phyloP scores from a whole-genome alignment of 208 protist genomes.

The Phytomonas francai region DNA sequence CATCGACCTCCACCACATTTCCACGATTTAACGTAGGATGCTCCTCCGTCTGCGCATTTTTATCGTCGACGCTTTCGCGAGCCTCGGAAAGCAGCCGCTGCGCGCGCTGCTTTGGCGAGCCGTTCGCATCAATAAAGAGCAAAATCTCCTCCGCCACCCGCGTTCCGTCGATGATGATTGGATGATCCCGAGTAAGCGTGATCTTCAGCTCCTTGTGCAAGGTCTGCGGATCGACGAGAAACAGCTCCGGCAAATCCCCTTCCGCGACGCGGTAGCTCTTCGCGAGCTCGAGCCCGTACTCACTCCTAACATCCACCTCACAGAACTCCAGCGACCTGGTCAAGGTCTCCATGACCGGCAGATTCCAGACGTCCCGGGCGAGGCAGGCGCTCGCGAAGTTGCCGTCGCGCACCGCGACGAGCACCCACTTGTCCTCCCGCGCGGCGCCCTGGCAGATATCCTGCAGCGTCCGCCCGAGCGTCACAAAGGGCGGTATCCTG shows the following conservation, averaged over 20 bases:
- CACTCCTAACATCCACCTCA: constrained; percentile 37
- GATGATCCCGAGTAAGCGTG: constrained; percentile 13
- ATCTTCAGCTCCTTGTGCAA: constrained; percentile 33
- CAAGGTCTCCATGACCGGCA: constrained; percentile 25
- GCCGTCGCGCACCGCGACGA: constrained; percentile 42
- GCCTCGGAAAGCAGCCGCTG: background rate
- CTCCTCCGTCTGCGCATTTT: constrained; percentile 2
- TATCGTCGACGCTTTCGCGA: constrained; percentile 6
- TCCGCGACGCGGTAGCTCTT: constrained; percentile 32
- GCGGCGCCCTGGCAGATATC: constrained; percentile 34
- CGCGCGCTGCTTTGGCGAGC: constrained; percentile 23
- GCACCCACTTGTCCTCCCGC: constrained; percentile 45
- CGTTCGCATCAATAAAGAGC: constrained; percentile 30
- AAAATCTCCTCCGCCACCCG: constrained; percentile 34
- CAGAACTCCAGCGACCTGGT: constrained; percentile 35
- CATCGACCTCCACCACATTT: constrained; percentile 18
- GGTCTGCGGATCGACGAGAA: constrained; percentile 71
- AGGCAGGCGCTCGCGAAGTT: constrained; percentile 56
- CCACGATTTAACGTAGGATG: background rate
- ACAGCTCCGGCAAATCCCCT: constrained; percentile 29
- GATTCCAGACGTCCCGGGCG: constrained; percentile 64
- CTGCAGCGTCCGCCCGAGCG: constrained; percentile 20
- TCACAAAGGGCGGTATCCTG: constrained; percentile 39
- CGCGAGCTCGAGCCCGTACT: constrained; percentile 25
- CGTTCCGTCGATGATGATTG: constrained; percentile 24